Evolutionary conservation across 163 green algal species (phyloP), one percentile per base, ranked within the genome.

Genomic region (Chlorella variabilis): DNA sequence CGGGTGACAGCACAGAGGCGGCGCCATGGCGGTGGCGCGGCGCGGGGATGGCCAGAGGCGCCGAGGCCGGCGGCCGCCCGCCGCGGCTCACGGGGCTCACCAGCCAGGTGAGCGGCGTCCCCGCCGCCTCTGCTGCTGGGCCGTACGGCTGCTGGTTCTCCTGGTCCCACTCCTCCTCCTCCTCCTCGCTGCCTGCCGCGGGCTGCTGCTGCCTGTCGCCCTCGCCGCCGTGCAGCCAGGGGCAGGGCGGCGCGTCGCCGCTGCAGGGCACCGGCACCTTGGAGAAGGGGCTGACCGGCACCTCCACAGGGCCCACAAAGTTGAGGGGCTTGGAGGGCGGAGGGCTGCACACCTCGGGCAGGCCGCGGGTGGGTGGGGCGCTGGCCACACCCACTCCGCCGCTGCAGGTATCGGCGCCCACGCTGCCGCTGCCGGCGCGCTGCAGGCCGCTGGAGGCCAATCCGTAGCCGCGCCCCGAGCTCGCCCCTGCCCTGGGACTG

Each of bases 61-160:
- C 68, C 2, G 68, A 76, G 11, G 15, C 68, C 6, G 68, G 31
- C 29, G 29, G 13, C 2, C 31, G 65, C n/a, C n/a, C n/a, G 20
- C 38, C 38, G 38, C 29, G 71, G 34, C 71, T 41, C 34, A 68
- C 71, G 5, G 71, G 71, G 25, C 49, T 68, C 51, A 78, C 51
- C 31, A 78, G 51, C 71, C 71, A 78, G 36, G 71, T 78, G 34
- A 34, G 21, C n/a, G 69, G 69, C 25, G 9, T 29, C 71, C 7
- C 3, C 34, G 3, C 6, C 51, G 36, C 33, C 4, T 33, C 45
- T n/a, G 21, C 25, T 27, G 69, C 69, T 62, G 71, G 71, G 69
- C 69, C 29, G 71, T 36, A n/a, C 13, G 71, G 71, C 49, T 78
- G 71, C 71, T 67, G 49, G 51, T 78, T 78, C 71, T 68, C 71